These are phyloP conservation scores for Sporisorium reilianum DNA, from an alignment of 1,284 basidiomycete genomes.

Conservation along the genomic window DNA sequence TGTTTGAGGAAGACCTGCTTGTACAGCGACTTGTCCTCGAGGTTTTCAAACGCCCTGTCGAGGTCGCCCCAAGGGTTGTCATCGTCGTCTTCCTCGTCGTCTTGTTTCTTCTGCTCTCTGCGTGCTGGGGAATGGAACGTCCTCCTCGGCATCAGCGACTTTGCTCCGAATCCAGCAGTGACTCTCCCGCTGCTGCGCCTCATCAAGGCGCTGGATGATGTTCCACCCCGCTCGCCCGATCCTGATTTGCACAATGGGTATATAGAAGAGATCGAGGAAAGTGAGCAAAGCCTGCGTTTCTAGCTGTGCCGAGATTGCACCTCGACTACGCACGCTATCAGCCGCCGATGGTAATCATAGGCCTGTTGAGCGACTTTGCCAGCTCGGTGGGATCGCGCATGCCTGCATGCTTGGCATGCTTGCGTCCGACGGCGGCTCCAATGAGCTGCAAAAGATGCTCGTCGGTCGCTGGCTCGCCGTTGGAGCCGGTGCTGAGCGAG, in stretches of 20 bases:
- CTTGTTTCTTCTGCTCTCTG: neutral
- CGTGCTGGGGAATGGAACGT: constrained; percentile 26
- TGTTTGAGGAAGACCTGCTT: constrained; percentile 34
- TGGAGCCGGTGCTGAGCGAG: constrained; percentile 27
- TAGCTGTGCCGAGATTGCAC: neutral
- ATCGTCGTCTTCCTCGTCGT: constrained; percentile 37
- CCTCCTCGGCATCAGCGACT: constrained; percentile 4
- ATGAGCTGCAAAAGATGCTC: constrained; percentile 77
- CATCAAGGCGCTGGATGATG: neutral
- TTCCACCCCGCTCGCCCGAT: neutral
- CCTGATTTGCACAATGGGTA: constrained; percentile 7
- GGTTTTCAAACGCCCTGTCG: constrained; percentile 47
- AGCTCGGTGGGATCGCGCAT: constrained; percentile 59
- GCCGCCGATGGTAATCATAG: constrained; percentile 87
- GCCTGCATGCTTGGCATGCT: constrained; percentile 82
- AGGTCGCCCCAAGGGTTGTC: constrained; percentile 56
- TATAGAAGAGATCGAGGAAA: constrained; percentile 4
- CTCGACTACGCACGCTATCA: constrained; percentile 24
- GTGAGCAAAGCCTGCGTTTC: constrained; percentile 21
- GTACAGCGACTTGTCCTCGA: constrained; percentile 43
- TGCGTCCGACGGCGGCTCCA: constrained; percentile 77
- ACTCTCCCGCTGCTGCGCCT: constrained; percentile 2
- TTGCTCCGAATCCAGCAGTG: neutral
- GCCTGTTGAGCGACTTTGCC: constrained; percentile 67
- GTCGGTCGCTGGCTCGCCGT: constrained; percentile 71